Evolutionary conservation across 2,329 filamentous ascomycete species (phyloP).

Genomic region (Paraconiothyrium sp.): DNA sequence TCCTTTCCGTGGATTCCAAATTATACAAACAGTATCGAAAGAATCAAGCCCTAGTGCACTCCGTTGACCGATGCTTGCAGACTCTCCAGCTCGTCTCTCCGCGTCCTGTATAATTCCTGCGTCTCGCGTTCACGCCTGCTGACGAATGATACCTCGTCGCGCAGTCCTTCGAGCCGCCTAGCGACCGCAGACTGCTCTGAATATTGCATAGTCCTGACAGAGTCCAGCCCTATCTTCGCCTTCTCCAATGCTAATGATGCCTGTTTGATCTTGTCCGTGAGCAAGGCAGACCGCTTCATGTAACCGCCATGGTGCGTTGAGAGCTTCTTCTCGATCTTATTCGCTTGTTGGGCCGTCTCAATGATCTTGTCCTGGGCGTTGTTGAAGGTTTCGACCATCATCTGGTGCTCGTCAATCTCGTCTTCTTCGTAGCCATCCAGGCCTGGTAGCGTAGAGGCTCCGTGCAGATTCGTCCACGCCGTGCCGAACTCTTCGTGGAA

Average conservation of each 20-base stretch:
- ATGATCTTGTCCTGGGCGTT: conserved; percentile 78
- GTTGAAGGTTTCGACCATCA: conserved; percentile 78
- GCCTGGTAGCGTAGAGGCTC: conserved; percentile 70
- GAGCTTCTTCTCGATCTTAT: conserved; percentile 95
- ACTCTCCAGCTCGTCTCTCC: conserved; percentile 78
- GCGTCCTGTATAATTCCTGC: conserved; percentile 82
- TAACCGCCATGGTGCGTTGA: conserved; percentile 88
- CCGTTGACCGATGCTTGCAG: conserved; percentile 57
- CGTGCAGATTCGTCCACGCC: conserved; percentile 62
- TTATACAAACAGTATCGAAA: conserved; percentile 2
- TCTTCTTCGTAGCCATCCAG: conserved; percentile 82
- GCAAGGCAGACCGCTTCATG: conserved; percentile 81
- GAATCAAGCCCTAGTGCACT: conserved; percentile 35
- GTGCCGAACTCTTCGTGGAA: conserved; percentile 55
- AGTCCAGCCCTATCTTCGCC: conserved; percentile 75
- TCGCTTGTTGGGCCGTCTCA: conserved; percentile 78
- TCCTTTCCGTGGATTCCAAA: not conserved
- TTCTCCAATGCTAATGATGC: conserved; percentile 78
- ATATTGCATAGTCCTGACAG: conserved; percentile 78
- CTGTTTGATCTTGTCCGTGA: conserved; percentile 81
- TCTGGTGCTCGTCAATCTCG: conserved; percentile 72
- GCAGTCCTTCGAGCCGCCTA: conserved; percentile 75
- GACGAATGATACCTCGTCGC: conserved; percentile 85
- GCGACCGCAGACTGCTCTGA: conserved; percentile 81
- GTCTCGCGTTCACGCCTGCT: conserved; percentile 86